Evolutionary conservation across 2,329 filamentous ascomycete species (phyloP).

Genomic region (Claviceps maximensis): DNA sequence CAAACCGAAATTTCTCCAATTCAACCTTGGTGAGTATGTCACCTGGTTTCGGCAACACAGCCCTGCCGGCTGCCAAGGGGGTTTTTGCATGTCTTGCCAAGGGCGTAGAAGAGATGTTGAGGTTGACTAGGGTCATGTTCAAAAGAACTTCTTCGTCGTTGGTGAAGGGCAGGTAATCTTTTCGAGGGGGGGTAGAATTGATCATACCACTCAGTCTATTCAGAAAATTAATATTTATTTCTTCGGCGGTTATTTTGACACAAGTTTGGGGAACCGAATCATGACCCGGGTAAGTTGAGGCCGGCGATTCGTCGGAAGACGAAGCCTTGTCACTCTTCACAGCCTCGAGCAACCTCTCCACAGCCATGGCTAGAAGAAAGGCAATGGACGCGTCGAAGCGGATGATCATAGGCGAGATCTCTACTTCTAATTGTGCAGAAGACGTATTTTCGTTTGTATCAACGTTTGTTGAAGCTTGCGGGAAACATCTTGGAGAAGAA

Average conservation of each 20-base stretch:
- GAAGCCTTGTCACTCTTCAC: constrained; percentile 19
- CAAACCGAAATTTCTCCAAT: constrained; percentile 46
- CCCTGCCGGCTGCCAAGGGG: constrained; percentile 2
- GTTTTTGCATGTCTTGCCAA: not conserved
- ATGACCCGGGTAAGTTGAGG: constrained; percentile 6
- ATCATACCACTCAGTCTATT: constrained; percentile 40
- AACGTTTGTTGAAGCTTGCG: not conserved
- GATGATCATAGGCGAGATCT: constrained; percentile 37
- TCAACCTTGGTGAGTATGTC: constrained; percentile 26
- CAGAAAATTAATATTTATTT: constrained; percentile 41
- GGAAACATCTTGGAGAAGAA: not conserved
- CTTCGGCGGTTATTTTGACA: constrained; percentile 32
- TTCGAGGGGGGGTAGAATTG: constrained; percentile 33
- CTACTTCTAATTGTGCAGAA: constrained; percentile 28
- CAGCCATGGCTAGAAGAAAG: constrained; percentile 38
- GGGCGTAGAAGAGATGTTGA: constrained; percentile 18
- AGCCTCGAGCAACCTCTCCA: constrained; percentile 34
- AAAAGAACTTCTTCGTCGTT: constrained; percentile 39
- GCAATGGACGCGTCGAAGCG: constrained; percentile 44
- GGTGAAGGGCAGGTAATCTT: constrained; percentile 26
- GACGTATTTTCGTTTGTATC: not conserved
- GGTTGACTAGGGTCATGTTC: constrained; percentile 32
- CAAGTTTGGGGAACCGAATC: constrained; percentile 16
- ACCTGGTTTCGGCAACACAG: constrained; percentile 8
- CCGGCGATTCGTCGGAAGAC: constrained; percentile 3